phyloP scores from a whole-genome alignment of 208 protist genomes.

The Leishmania gerbilli region DNA sequence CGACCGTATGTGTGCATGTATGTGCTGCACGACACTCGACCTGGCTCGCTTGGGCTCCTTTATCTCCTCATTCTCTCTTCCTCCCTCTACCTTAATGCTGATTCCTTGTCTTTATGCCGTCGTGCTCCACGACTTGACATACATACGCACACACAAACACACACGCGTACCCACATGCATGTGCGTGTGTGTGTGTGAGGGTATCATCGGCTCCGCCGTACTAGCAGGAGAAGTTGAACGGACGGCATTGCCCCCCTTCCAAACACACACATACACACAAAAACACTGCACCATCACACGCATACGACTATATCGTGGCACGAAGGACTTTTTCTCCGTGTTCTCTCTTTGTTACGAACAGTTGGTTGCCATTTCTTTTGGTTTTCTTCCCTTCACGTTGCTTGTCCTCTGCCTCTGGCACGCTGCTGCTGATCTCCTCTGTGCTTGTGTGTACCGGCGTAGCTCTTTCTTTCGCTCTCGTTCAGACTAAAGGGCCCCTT shows the following conservation, averaged over 20 bases:
- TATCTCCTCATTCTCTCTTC: background rate
- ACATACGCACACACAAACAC: background rate
- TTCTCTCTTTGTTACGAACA: background rate
- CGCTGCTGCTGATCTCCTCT: background rate
- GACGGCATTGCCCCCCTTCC: background rate
- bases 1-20: background rate
- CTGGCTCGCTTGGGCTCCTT: background rate
- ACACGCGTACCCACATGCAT: background rate
- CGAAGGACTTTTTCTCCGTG: background rate
- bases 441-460: background rate
- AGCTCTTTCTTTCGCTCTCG: background rate
- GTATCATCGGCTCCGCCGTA: background rate
- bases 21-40: background rate
- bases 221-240: background rate
- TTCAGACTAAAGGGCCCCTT: background rate
- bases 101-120: background rate
- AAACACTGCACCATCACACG: background rate
- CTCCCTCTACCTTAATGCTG: background rate
- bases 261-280: background rate
- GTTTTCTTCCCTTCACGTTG: slow-evolving; percentile 11
- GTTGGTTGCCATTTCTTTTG: background rate
- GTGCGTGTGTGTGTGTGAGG: background rate
- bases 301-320: background rate
- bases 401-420: background rate
- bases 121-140: background rate